Evolutionary conservation across 23 red algal genomes (phyloP).

Genomic region (Pyropia haitanensis): DNA sequence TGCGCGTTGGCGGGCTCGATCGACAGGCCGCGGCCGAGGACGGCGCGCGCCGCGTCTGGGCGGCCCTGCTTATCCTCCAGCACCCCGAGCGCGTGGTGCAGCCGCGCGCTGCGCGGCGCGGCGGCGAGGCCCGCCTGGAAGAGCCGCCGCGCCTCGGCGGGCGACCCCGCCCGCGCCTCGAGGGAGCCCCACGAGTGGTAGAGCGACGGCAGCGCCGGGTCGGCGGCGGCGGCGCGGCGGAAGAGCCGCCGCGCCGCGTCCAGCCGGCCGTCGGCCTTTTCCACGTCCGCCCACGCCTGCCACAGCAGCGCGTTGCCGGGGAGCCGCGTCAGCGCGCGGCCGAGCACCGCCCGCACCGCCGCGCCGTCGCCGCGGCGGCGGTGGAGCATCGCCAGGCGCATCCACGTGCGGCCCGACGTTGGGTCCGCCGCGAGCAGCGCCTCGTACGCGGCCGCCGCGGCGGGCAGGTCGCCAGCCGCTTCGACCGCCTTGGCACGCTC

Average conservation of each 20-base stretch:
- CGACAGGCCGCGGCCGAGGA: constrained; percentile 60
- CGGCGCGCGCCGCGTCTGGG: constrained; percentile 38
- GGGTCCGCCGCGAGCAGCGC: constrained; percentile 36
- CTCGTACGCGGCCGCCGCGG: constrained; percentile 43
- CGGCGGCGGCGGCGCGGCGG: constrained; percentile 21
- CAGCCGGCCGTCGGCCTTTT: constrained; percentile 46
- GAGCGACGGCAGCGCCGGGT: constrained; percentile 32
- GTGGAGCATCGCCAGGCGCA: constrained; percentile 29
- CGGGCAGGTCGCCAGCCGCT: constrained; percentile 20
- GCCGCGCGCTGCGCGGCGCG: constrained; percentile 42
- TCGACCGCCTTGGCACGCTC: constrained; percentile 59
- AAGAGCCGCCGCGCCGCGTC: constrained; percentile 72
- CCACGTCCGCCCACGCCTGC: constrained; percentile 85
- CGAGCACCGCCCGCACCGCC: constrained; percentile 29
- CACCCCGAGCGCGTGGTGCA: constrained; percentile 76
- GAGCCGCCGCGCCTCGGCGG: constrained; percentile 35
- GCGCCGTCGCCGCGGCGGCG: constrained; percentile 12
- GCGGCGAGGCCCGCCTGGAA: constrained; percentile 45
- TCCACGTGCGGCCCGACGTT: constrained; percentile 32
- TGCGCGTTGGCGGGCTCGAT: constrained; percentile 63
- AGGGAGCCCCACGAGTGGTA: constrained; percentile 93
- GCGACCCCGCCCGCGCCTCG: constrained; percentile 51
- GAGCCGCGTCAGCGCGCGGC: constrained; percentile 37
- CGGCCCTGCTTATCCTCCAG: constrained; percentile 77
- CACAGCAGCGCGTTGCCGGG: constrained; percentile 81